Conservation (phyloP, 1,284 basidiomycete genomes). For the Naganishia sp. region DNA sequence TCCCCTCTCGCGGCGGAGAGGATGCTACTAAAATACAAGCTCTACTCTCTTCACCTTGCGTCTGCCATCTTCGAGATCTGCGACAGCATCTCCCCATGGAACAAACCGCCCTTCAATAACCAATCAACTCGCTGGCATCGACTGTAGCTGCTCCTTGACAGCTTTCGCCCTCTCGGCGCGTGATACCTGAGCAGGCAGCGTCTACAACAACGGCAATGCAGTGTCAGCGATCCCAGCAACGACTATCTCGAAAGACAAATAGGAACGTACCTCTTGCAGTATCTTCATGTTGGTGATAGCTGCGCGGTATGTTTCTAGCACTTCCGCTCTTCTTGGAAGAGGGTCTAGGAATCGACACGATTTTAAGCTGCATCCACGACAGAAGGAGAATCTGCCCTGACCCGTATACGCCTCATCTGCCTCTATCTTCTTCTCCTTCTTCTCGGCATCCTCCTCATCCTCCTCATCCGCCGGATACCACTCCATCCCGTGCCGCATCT, state of each 20-base stretch:
- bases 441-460: constrained; percentile 40
- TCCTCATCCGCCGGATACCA: constrained; percentile 36
- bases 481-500: constrained; percentile 56
- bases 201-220: constrained; percentile 39
- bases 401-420: constrained; percentile 34
- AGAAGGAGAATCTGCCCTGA: constrained; percentile 16
- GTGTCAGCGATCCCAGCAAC: neutral
- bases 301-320: constrained; percentile 19
- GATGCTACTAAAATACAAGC: neutral
- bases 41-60: neutral
- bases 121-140: constrained; percentile 16
- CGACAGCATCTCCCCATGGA: neutral
- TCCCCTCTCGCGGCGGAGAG: neutral
- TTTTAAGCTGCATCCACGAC: neutral
- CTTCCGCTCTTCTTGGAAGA: constrained; percentile 22
- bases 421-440: constrained; percentile 40
- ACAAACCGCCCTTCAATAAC: too few relatives aligned
- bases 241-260: neutral
- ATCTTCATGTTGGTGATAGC: constrained; percentile 21
- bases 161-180: constrained; percentile 51
- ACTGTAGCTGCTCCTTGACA: constrained; percentile 47
- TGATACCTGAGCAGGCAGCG: constrained; percentile 45
- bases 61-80: neutral
- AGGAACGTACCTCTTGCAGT: constrained; percentile 8
- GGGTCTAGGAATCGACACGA: constrained; percentile 1